These are phyloP conservation scores for Arthrobotrys sphaeroides DNA, from an alignment of 2,329 filamentous ascomycete species.

Conservation along the genomic window DNA sequence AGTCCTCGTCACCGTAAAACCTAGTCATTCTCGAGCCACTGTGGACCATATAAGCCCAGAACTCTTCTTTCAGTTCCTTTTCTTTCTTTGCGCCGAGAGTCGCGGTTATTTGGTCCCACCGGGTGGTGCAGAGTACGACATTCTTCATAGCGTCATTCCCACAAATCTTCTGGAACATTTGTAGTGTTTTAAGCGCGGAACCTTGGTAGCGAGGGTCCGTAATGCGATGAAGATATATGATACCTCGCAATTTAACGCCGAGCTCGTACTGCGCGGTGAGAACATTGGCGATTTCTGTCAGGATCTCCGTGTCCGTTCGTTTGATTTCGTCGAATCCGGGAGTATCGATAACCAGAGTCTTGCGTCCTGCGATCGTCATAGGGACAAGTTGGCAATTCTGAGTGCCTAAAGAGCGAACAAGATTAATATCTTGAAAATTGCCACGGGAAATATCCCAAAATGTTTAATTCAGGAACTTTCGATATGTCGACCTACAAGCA, in stretches of 20 bases:
- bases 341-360: constrained; percentile 60
- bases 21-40: constrained; percentile 47
- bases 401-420: constrained; percentile 59
- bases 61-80: constrained; percentile 53
- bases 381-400: constrained; percentile 59
- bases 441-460: too few relatives aligned
- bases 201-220: constrained; percentile 60
- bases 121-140: constrained; percentile 61
- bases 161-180: constrained; percentile 62
- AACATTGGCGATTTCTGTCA: constrained; percentile 58
- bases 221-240: constrained; percentile 62
- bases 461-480: too few relatives aligned
- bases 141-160: constrained; percentile 59
- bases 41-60: constrained; percentile 54
- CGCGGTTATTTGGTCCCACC: constrained; percentile 59
- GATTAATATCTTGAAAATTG: too few relatives aligned
- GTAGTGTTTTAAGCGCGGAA: constrained; percentile 59
- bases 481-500: too few relatives aligned
- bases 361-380: constrained; percentile 58
- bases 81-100: constrained; percentile 53
- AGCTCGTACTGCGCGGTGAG: constrained; percentile 56
- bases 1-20: constrained; percentile 52
- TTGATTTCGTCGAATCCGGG: constrained; percentile 60
- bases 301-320: constrained; percentile 58
- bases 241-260: constrained; percentile 57